These are phyloP conservation scores for Pythium periplocum DNA, from an alignment of 352 stramenopile genomes.

Conservation along the genomic window DNA sequence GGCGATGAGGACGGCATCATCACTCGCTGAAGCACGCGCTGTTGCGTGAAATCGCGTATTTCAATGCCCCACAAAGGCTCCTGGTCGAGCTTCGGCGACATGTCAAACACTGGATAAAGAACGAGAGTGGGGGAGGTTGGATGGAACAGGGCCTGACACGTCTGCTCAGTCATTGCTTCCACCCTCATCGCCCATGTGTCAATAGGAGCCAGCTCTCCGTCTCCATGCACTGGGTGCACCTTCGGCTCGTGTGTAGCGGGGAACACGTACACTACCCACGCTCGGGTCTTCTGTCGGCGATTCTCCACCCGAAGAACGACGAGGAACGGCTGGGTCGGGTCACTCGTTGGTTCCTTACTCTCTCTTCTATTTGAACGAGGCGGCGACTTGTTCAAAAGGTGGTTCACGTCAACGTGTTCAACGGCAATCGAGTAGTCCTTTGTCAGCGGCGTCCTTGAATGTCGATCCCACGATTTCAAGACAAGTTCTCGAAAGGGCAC, in stretches of 20 bases:
- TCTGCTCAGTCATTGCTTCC: background rate
- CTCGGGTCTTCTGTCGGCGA: background rate
- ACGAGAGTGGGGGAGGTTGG: constrained; percentile 3
- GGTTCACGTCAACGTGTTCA: no score
- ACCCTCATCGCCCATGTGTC: constrained; percentile 11
- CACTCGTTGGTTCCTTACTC: no score
- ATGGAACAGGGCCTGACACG: constrained; percentile 11
- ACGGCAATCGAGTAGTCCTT: no score
- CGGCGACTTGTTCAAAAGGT: background rate
- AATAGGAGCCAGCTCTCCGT: constrained; percentile 7
- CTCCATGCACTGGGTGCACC: constrained; percentile 12
- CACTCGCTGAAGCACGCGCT: background rate
- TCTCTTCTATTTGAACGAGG: no score
- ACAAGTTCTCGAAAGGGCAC: no score
- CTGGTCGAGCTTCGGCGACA: background rate
- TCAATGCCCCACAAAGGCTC: background rate
- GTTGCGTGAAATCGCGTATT: background rate
- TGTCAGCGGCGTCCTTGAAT: no score
- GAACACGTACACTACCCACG: constrained; percentile 5
- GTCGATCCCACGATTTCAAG: no score
- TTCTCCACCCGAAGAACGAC: background rate
- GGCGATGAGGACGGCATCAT: background rate
- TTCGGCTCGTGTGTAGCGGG: background rate
- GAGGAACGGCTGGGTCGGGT: no score
- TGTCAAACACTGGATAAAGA: constrained; percentile 2